Conservation (phyloP, 139 green algal genomes). For the Picochlorum costavermella region DNA sequence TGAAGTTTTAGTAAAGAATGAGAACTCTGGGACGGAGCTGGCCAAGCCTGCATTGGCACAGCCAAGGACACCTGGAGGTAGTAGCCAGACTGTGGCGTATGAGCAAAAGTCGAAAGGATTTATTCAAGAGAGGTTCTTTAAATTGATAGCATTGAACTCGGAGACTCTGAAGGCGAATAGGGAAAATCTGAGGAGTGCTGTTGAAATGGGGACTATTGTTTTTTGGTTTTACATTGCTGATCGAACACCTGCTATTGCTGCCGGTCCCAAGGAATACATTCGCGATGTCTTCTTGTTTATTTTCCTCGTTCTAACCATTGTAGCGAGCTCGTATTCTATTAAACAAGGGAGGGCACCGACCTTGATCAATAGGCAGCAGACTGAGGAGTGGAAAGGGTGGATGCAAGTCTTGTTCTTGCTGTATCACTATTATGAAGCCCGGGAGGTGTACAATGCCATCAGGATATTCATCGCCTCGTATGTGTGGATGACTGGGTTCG, state of each 20-base stretch:
- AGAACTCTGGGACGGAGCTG: not conserved
- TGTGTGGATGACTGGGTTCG: constrained; percentile 97
- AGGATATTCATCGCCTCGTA: constrained; percentile 94
- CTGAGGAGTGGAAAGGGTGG: constrained; percentile 96
- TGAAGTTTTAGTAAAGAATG: not conserved
- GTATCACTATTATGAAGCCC: constrained; percentile 93
- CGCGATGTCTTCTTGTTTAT: constrained; percentile 64
- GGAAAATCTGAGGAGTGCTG: constrained; percentile 12
- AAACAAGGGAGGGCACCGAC: constrained; percentile 40
- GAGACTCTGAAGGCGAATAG: constrained; percentile 12
- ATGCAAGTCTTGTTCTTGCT: constrained; percentile 94
- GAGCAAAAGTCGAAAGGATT: not conserved
- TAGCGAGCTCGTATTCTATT: constrained; percentile 29
- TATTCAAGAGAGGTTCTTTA: constrained; percentile 3
- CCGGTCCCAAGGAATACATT: constrained; percentile 35
- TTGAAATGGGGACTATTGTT: constrained; percentile 76
- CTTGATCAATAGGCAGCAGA: constrained; percentile 87
- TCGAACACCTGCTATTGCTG: constrained; percentile 51
- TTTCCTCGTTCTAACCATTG: constrained; percentile 65
- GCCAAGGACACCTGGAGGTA: not conserved
- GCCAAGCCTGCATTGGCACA: not conserved
- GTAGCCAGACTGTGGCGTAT: not conserved
- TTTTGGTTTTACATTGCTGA: constrained; percentile 84
- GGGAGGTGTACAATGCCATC: constrained; percentile 95
- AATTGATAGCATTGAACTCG: constrained; percentile 28